phyloP scores from a whole-genome alignment of 2,329 filamentous ascomycete genomes.

The Dactylellina drechsleri region DNA sequence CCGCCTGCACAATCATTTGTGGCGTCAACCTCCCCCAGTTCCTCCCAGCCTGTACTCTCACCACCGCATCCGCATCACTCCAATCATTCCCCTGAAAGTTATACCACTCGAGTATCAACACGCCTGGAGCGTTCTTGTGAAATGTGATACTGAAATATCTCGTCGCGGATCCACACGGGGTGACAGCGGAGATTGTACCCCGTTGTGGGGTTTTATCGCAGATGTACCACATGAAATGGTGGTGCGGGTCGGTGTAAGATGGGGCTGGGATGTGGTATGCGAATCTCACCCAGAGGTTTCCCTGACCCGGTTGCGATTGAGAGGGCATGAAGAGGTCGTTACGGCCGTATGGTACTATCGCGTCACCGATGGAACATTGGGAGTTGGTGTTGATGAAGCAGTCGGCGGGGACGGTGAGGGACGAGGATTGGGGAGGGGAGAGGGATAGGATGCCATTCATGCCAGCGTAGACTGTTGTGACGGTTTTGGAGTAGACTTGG shows the following conservation, averaged over 20 bases:
- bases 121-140: too few species aligned
- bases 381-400: constrained; percentile 9
- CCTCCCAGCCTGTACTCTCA: too few species aligned
- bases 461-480: constrained; percentile 3
- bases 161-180: too few species aligned
- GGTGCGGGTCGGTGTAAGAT: constrained; percentile 15
- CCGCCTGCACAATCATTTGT: too few species aligned
- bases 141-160: too few species aligned
- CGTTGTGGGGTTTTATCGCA: constrained; percentile 15
- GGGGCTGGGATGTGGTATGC: constrained; percentile 26
- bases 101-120: too few species aligned
- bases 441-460: constrained; percentile 31
- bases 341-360: constrained; percentile 4
- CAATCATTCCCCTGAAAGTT: too few species aligned
- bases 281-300: constrained; percentile 19
- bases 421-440: background rate
- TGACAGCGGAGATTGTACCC: background rate
- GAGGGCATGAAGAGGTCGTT: constrained; percentile 9
- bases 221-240: constrained; percentile 35
- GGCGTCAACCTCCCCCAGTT: too few species aligned
- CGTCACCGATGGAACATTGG: constrained; percentile 12
- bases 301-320: background rate
- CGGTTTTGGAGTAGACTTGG: constrained; percentile 12
- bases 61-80: too few species aligned
- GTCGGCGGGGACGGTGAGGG: background rate